phyloP scores from a whole-genome alignment of 192 early-diverging fungal genomes.

The Backusella morwellensis region DNA sequence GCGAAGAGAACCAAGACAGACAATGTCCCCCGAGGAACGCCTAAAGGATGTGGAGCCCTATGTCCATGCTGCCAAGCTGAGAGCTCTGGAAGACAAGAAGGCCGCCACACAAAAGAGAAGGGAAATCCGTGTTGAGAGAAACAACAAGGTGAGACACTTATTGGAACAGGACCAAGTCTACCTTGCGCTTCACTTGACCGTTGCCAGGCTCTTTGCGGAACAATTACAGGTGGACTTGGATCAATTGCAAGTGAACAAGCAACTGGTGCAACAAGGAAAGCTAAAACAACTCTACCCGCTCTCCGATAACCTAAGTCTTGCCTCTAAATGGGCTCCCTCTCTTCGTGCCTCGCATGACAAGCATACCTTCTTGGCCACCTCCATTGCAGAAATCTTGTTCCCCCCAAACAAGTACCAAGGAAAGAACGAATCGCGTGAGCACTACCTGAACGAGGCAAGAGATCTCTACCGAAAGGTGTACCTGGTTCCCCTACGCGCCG shows the following conservation, averaged over 20 bases:
- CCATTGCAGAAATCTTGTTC: conserved; percentile 41
- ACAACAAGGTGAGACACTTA: conserved; percentile 18
- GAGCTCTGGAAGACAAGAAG: not conserved
- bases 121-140: not conserved
- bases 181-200: conserved; percentile 35
- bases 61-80: not conserved
- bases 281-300: not conserved
- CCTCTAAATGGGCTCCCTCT: conserved; percentile 45
- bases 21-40: not conserved
- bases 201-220: conserved; percentile 40
- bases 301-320: conserved; percentile 23
- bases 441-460: conserved; percentile 36
- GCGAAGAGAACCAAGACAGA: not conserved
- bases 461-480: conserved; percentile 37
- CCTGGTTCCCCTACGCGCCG: conserved; percentile 40
- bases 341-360: conserved; percentile 39
- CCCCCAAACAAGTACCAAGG: conserved; percentile 11
- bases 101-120: not conserved
- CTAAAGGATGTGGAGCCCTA: not conserved
- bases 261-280: not conserved
- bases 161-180: conserved; percentile 31
- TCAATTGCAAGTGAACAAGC: not conserved
- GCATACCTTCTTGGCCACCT: conserved; percentile 36
- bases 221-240: conserved; percentile 22
- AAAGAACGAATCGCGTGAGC: conserved; percentile 16